Base-by-base conservation (phyloP, 257 asterid species). In the Avicennia marina region DNA sequence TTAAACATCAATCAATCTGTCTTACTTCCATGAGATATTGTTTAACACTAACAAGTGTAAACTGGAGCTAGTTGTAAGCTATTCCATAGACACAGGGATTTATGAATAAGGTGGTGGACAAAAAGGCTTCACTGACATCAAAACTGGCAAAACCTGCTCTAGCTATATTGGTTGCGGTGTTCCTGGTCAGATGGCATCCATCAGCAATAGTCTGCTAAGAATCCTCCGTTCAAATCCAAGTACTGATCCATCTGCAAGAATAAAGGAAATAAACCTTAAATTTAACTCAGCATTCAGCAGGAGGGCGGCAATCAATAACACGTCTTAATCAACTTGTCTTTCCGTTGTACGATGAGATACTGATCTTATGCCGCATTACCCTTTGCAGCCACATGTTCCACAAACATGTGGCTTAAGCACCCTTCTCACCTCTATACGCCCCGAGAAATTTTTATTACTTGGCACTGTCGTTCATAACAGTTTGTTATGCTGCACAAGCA, bases 311-410 rank as follows among this genome's bases (percentile, higher is more conserved):
- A n/a, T n/a, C n/a, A n/a, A n/a, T n/a, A n/a, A n/a, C n/a, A n/a
- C n/a, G n/a, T n/a, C n/a, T n/a, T n/a, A n/a, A n/a, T n/a, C n/a
- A n/a, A n/a, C n/a, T n/a, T n/a, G n/a, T n/a, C n/a, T n/a, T n/a
- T n/a, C n/a, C n/a, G n/a, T n/a, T n/a, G n/a, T n/a, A n/a, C n/a
- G n/a, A n/a, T n/a, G n/a, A n/a, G n/a, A n/a, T n/a, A n/a, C n/a
- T n/a, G n/a, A n/a, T n/a, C n/a, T n/a, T n/a, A n/a, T n/a, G n/a
- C n/a, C 38, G 47, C 2, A 16, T 72, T 77, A 90, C 94, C 98
- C 77, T 80, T 67, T 58, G 95, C 95, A 63, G 86, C 95, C 19
- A 90, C 98, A 42, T 90, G 98, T 65, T 90, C 96, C 17, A 85
- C 82, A 57, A 90, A 90, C 57, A 90, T 32, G 78, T 79, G 96